Conservation (phyloP, 257 asterid genomes). For the Solanum virginianum region DNA sequence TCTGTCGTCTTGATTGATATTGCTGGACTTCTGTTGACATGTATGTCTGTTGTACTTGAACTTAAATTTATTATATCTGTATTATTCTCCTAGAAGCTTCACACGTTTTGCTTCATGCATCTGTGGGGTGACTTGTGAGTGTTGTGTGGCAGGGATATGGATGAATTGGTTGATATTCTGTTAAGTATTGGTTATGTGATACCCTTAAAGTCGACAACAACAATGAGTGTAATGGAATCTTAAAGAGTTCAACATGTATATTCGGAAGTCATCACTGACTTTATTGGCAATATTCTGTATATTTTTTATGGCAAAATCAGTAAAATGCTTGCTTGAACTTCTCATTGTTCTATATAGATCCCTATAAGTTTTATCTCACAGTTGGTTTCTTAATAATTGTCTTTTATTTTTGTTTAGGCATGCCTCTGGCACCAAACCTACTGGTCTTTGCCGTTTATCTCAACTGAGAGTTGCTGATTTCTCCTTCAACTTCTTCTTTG, state of each 20-base stretch:
- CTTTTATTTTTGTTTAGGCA: constrained; percentile 25
- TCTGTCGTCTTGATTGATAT: not conserved
- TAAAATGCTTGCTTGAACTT: not conserved
- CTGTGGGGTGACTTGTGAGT: not conserved
- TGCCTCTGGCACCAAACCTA: constrained; percentile 32
- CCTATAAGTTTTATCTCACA: not conserved
- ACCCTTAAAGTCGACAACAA: not conserved
- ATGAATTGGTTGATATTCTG: not conserved
- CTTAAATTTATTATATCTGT: not conserved
- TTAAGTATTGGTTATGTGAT: not conserved
- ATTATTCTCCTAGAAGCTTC: not conserved
- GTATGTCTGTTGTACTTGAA: not conserved
- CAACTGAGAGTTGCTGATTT: constrained; percentile 65
- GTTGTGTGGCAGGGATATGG: not conserved
- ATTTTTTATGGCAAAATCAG: not conserved
- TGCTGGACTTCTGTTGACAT: not conserved
- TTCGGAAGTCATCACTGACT: not conserved
- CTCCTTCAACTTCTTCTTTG: constrained; percentile 68
- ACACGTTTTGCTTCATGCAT: not conserved
- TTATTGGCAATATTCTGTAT: not conserved
- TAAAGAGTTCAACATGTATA: not conserved
- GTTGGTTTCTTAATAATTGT: not conserved
- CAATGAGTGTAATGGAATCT: not conserved
- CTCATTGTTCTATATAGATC: not conserved
- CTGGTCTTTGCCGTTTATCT: constrained; percentile 60